These are phyloP conservation scores for Adansonia rubrostipa DNA, from an alignment of 441 rosid species.

Conservation along the genomic window DNA sequence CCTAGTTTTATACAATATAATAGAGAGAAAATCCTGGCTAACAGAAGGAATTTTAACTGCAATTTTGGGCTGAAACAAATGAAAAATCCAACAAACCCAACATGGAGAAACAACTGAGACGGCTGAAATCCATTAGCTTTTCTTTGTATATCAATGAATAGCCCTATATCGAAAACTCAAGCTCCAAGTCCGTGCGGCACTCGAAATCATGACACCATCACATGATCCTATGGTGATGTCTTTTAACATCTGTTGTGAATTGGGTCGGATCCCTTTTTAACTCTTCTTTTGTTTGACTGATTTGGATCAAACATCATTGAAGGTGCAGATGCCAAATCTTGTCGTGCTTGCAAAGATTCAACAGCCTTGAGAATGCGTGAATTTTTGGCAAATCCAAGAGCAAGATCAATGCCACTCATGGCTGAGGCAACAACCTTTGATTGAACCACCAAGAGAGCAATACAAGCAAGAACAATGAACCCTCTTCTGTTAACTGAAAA, in stretches of 20 bases:
- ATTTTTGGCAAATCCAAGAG: too few species aligned
- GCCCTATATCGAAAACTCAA: too few species aligned
- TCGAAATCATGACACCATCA: too few species aligned
- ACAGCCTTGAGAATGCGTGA: conserved; percentile 46
- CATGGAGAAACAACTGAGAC: conserved; percentile 27
- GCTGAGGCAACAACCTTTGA: conserved; percentile 43
- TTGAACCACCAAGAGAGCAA: conserved; percentile 45
- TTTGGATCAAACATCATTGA: conserved; percentile 56
- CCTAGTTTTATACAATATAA: too few species aligned
- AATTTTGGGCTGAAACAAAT: conserved; percentile 32
- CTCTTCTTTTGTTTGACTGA: conserved; percentile 67
- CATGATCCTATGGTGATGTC: too few species aligned
- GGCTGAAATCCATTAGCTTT: neutral
- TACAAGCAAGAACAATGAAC: conserved; percentile 48
- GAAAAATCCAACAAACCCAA: conserved; percentile 18
- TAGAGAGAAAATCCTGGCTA: conserved; percentile 26
- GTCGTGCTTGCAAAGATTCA: conserved; percentile 37
- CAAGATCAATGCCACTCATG: neutral
- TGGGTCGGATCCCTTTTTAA: conserved; percentile 80
- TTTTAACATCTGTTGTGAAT: conserved; percentile 72
- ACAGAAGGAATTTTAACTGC: conserved; percentile 24
- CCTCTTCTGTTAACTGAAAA: conserved; percentile 36
- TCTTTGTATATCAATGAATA: conserved; percentile 29
- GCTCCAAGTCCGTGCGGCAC: too few species aligned
- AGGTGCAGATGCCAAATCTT: conserved; percentile 57